phyloP scores from a whole-genome alignment of 352 stramenopile species.

The Halophytophthora batemanensis region DNA sequence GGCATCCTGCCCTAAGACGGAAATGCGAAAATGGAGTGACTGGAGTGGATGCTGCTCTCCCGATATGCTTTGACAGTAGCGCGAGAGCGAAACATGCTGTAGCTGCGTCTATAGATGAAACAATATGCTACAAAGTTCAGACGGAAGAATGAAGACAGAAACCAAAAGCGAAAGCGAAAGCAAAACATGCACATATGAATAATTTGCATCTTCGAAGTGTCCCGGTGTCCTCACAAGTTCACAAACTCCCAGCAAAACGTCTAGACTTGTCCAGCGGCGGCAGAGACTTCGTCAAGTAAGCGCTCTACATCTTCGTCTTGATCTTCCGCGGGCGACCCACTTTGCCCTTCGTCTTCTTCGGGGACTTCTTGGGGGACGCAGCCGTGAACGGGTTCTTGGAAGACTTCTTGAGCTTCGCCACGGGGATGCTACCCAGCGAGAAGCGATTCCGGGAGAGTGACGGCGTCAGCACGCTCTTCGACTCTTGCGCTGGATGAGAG shows the following conservation, averaged over 20 bases:
- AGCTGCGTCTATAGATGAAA: neutral
- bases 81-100: too few species aligned
- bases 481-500: constrained; percentile 33
- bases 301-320: constrained; percentile 21
- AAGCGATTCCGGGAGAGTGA: constrained; percentile 70
- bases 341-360: constrained; percentile 20
- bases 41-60: too few species aligned
- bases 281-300: neutral
- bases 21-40: too few species aligned
- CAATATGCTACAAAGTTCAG: neutral
- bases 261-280: too few species aligned
- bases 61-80: too few species aligned
- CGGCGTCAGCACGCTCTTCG: constrained; percentile 59
- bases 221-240: constrained; percentile 2
- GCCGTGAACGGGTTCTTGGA: constrained; percentile 76
- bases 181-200: constrained; percentile 18
- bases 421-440: constrained; percentile 69
- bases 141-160: neutral
- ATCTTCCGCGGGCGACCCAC: constrained; percentile 31
- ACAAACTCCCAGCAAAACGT: neutral
- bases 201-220: constrained; percentile 2
- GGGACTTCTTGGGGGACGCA: constrained; percentile 22
- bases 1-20: constrained; percentile 73
- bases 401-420: constrained; percentile 80
- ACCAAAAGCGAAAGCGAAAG: constrained; percentile 7